Evolutionary conservation across 73 alveolate species (phyloP), one percentile per base, ranked within the genome.

Genomic region (Durusdinium trenchii): DNA sequence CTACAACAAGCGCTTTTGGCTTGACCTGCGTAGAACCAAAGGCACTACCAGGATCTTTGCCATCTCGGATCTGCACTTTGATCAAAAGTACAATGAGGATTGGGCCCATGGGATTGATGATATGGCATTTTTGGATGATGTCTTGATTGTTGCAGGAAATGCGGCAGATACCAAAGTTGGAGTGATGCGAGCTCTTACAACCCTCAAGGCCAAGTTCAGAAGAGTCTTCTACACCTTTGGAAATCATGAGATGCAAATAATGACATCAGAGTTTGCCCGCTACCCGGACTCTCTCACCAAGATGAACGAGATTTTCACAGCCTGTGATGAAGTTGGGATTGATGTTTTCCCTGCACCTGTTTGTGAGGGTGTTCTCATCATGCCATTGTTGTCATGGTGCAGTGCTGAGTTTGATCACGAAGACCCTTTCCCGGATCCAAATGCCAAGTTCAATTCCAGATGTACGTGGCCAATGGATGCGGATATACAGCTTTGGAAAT

Each of bases 381-480:
- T 93, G 45, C 98, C 98, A n/a, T 81, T 93, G 28, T 61, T 73
- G 32, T 93, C 98, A 38, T 93, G 98, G 98, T 93, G 91, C 81
- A 93, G 91, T 73, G 91, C 92, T n/a, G 98, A 93, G 52, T 93
- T 50, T 42, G 98, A 93, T 50, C 92, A 93, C 28, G 98, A 93
- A 48, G 98, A 93, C 51, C 98, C 98, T 26, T 93, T 93, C 73
- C 98, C 98, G 30, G 98, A 93, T 51, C 98, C 98, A 32, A 93
- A 93, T 48, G 86, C 92, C 30, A 93, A 51, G 61, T 73, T 93
- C 82, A 75, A 93, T n/a, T 54, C 78, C 3, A 54, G 89, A 60
- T 93, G 98, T 57, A 46, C 76, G 40, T 93, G 98, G 98, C 98
- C 98, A 4, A 93, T 93, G 89, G 98, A 93, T 73, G 91, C 98